These are phyloP conservation scores for Bacterosira constricta DNA, from an alignment of 108 stramenopile species.

Conservation along the genomic window DNA sequence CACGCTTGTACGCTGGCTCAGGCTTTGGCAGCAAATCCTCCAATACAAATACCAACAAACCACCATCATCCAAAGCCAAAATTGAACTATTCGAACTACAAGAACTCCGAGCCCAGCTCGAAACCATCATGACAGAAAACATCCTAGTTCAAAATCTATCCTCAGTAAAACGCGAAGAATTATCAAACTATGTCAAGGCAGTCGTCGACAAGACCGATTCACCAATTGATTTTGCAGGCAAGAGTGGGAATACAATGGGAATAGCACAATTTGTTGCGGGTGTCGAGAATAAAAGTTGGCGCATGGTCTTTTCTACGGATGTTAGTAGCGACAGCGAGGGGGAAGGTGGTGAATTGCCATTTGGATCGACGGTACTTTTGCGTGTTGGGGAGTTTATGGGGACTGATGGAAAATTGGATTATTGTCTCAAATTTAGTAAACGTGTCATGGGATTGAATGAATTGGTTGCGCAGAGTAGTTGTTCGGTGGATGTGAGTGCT, in stretches of 20 bases:
- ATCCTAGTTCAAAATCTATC: conserved; percentile 45
- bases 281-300: conserved; percentile 60
- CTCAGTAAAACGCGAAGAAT: conserved; percentile 48
- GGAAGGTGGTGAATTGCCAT: conserved; percentile 49
- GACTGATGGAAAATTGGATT: conserved; percentile 54
- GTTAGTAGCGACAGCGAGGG: background rate
- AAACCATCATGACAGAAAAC: conserved; percentile 58
- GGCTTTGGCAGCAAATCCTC: conserved; percentile 29
- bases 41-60: conserved; percentile 1
- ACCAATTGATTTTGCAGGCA: conserved; percentile 44
- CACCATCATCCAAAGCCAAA: conserved; percentile 9
- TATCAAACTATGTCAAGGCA: conserved; percentile 56
- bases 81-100: conserved; percentile 67
- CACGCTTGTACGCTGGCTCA: conserved; percentile 14
- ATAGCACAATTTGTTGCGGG: conserved; percentile 39
- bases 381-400: conserved; percentile 50
- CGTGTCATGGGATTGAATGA: conserved; percentile 63
- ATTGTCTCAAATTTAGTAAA: conserved; percentile 63
- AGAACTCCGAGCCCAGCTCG: conserved; percentile 70
- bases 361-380: conserved; percentile 59
- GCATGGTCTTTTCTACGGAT: conserved; percentile 65
- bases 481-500: conserved; percentile 64
- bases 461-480: conserved; percentile 62
- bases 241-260: conserved; percentile 21
- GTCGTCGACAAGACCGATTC: conserved; percentile 46